These are phyloP conservation scores for Ceriops decandra DNA, from an alignment of 345 rosid genomes.

Conservation along the genomic window DNA sequence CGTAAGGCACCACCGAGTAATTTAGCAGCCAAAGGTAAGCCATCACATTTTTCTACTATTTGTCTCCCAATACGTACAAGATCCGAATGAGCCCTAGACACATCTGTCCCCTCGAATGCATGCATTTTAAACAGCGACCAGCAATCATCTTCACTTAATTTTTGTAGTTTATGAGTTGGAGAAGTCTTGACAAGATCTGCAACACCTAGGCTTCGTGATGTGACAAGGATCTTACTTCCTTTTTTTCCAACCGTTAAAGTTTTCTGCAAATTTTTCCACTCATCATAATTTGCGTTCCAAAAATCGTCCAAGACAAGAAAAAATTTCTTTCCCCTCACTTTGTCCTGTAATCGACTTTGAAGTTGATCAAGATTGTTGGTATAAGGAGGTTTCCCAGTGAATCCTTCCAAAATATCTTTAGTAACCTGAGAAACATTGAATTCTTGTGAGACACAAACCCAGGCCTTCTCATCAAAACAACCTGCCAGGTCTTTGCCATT, in stretches of 20 bases:
- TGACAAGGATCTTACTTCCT: too few species aligned
- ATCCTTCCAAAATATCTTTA: not conserved
- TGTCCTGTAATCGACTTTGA: not conserved
- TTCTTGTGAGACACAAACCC: slow-evolving; percentile 6
- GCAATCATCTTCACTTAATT: too few species aligned
- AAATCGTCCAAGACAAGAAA: slow-evolving; percentile 12
- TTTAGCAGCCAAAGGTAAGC: too few species aligned
- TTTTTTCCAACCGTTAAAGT: not conserved
- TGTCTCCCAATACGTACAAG: too few species aligned
- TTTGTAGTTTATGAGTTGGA: too few species aligned
- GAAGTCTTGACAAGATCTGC: too few species aligned
- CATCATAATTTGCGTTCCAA: not conserved
- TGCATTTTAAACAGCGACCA: too few species aligned
- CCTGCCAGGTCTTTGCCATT: not conserved
- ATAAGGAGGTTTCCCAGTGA: not conserved
- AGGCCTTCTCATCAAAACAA: not conserved
- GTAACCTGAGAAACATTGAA: slow-evolving; percentile 2
- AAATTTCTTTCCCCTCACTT: not conserved
- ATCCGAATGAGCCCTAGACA: too few species aligned
- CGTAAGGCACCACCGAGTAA: too few species aligned
- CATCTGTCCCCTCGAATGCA: too few species aligned
- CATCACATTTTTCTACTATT: too few species aligned
- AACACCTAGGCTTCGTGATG: too few species aligned
- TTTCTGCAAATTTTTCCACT: not conserved
- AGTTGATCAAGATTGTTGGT: not conserved